phyloP scores from a whole-genome alignment of 306 rosid species.

The Morella rubra region DNA sequence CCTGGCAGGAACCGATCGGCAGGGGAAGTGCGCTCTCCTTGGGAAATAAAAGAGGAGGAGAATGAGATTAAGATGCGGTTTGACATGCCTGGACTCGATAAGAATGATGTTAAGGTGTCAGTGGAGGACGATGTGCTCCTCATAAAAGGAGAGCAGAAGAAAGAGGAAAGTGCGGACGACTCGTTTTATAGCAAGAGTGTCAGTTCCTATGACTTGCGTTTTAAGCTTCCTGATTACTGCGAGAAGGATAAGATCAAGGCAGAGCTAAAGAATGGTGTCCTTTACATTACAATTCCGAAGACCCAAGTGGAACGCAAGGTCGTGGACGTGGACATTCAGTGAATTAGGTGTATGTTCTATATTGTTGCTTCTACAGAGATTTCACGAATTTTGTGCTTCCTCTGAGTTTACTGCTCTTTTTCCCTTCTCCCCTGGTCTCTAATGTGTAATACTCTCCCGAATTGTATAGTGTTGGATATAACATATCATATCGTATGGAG shows the following conservation, averaged over 20 bases:
- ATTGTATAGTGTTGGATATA: too few species aligned
- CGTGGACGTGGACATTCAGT: slow-evolving; percentile 61
- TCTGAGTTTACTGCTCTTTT: background rate
- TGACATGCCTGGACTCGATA: slow-evolving; percentile 89
- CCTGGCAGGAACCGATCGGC: slow-evolving; percentile 45
- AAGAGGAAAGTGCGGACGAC: slow-evolving; percentile 36
- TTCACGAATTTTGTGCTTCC: background rate
- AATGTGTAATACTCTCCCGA: background rate
- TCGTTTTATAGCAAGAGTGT: slow-evolving; percentile 49
- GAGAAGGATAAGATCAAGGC: slow-evolving; percentile 70
- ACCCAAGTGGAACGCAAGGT: slow-evolving; percentile 70
- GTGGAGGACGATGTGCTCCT: slow-evolving; percentile 65
- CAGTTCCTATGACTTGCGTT: slow-evolving; percentile 54
- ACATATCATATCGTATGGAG: too few species aligned
- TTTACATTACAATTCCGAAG: slow-evolving; percentile 65
- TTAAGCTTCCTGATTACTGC: slow-evolving; percentile 62
- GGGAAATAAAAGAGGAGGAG: slow-evolving; percentile 76
- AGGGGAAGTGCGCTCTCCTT: slow-evolving; percentile 55
- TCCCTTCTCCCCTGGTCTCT: background rate
- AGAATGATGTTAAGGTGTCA: slow-evolving; percentile 68
- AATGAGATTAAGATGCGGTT: slow-evolving; percentile 64
- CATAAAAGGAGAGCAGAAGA: slow-evolving; percentile 46
- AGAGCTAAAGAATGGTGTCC: slow-evolving; percentile 86
- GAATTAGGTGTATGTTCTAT: background rate
- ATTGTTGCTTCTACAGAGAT: background rate